A percentile compares a stretch with the other conserved stretches of the same genome.
Evolutionary conservation across 2,329 filamentous ascomycete genomes (phyloP).

Genomic region (Allantophomopsis cytisporea): DNA sequence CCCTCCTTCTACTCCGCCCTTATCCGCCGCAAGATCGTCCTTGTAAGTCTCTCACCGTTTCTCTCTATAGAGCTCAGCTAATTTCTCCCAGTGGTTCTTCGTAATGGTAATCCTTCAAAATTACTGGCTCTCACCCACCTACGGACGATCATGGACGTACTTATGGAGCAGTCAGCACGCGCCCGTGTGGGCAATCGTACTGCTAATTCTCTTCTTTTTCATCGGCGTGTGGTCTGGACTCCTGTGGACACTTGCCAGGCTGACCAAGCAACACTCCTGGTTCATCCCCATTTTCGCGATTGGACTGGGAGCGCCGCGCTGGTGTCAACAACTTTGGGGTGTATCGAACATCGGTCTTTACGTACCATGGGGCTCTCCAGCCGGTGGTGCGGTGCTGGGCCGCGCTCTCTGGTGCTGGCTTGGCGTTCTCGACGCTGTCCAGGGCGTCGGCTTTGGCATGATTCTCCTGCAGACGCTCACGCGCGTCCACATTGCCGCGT

Average conservation of each 20-base stretch:
- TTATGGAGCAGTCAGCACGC: constrained; percentile 22
- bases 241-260: constrained; percentile 33
- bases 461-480: constrained; percentile 52
- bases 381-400: constrained; percentile 39
- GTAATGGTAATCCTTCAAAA: constrained; percentile 50
- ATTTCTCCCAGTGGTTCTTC: constrained; percentile 39
- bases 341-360: constrained; percentile 45
- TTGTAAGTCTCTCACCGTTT: constrained; percentile 12
- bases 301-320: constrained; percentile 50
- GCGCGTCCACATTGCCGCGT: constrained; percentile 49
- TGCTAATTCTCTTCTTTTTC: constrained; percentile 42
- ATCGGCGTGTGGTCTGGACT: constrained; percentile 38
- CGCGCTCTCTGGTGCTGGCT: constrained; percentile 53
- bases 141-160: constrained; percentile 52
- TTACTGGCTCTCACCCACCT: constrained; percentile 52
- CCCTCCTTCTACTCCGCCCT: constrained; percentile 52
- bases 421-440: constrained; percentile 48
- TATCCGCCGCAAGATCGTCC: constrained; percentile 46
- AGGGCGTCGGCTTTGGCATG: constrained; percentile 56
- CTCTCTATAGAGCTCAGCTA: not conserved
- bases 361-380: constrained; percentile 44
- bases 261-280: constrained; percentile 51
- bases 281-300: constrained; percentile 55
- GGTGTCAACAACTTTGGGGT: constrained; percentile 56
- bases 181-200: constrained; percentile 37